These are phyloP conservation scores for Trichoderma asperelloides DNA, from an alignment of 495 filamentous ascomycete genomes.

Conservation along the genomic window DNA sequence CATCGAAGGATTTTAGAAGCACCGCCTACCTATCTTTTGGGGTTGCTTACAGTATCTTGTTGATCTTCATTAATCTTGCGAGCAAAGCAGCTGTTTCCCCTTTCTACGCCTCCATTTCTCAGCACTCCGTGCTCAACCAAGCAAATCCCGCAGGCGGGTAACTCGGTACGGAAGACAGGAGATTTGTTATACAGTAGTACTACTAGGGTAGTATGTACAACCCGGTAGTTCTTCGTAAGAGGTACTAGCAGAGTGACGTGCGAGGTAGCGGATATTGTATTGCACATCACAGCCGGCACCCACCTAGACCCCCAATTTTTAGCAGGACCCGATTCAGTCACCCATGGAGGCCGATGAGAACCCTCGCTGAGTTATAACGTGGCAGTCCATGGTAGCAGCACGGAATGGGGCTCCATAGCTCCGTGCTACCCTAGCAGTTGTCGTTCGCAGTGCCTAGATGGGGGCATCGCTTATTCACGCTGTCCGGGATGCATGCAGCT, in stretches of 20 bases:
- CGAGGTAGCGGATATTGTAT: not conserved
- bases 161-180: not conserved
- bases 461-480: not conserved
- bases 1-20: not conserved
- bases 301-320: not conserved
- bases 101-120: not conserved
- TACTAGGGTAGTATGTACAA: no score
- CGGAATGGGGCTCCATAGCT: not conserved
- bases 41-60: not conserved
- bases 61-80: no score
- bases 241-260: not conserved
- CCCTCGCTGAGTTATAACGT: not conserved
- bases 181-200: no score
- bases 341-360: no score
- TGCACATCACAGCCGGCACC: not conserved
- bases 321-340: no score
- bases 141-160: not conserved
- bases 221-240: not conserved
- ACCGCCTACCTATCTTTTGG: not conserved
- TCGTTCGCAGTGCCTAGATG: not conserved
- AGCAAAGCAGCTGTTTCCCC: not conserved
- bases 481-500: constrained; percentile 3
- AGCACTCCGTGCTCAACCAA: not conserved
- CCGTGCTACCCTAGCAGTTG: not conserved
- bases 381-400: not conserved